Percentiles rank a stretch among this genome's conserved stretches.
phyloP scores from a whole-genome alignment of 192 early-diverging fungal species.

The Martensiomyces pterosporus region DNA sequence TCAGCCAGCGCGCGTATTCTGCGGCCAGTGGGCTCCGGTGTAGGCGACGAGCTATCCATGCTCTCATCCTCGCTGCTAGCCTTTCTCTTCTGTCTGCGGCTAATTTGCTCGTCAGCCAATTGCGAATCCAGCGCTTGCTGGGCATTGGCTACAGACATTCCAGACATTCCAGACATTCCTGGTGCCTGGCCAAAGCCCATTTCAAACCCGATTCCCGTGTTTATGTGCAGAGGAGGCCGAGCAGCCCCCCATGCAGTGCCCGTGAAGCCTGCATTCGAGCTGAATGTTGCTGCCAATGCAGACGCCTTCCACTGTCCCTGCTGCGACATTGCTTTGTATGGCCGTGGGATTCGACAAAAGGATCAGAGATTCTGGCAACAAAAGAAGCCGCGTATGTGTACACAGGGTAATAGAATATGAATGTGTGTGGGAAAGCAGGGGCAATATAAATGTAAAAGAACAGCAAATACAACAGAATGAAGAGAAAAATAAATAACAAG shows the following conservation, averaged over 20 bases:
- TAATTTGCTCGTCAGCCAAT: constrained; percentile 3
- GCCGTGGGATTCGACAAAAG: no score
- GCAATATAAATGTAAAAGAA: background rate
- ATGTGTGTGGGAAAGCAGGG: no score
- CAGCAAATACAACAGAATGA: background rate
- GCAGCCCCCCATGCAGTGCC: constrained; percentile 44
- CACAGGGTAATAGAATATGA: constrained; percentile 4
- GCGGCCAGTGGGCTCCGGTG: constrained; percentile 31
- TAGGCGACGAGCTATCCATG: constrained; percentile 45
- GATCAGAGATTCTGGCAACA: background rate
- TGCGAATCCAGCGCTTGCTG: background rate
- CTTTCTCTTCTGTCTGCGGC: constrained; percentile 41
- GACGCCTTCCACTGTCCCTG: constrained; percentile 45
- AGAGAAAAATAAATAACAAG: constrained; percentile 10
- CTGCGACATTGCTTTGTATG: constrained; percentile 35
- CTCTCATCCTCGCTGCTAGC: constrained; percentile 46
- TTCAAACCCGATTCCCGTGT: constrained; percentile 33
- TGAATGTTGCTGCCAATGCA: constrained; percentile 39
- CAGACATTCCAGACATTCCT: constrained; percentile 8
- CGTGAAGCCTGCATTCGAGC: constrained; percentile 33
- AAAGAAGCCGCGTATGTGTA: background rate
- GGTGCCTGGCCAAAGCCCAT: constrained; percentile 28
- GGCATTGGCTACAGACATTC: background rate
- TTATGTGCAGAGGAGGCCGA: constrained; percentile 16
- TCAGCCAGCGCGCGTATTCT: constrained; percentile 18